Percentiles rank a stretch among this genome's conserved stretches.
Conservation (phyloP, 495 filamentous ascomycete genomes). For the Gamarada debralockiae region DNA sequence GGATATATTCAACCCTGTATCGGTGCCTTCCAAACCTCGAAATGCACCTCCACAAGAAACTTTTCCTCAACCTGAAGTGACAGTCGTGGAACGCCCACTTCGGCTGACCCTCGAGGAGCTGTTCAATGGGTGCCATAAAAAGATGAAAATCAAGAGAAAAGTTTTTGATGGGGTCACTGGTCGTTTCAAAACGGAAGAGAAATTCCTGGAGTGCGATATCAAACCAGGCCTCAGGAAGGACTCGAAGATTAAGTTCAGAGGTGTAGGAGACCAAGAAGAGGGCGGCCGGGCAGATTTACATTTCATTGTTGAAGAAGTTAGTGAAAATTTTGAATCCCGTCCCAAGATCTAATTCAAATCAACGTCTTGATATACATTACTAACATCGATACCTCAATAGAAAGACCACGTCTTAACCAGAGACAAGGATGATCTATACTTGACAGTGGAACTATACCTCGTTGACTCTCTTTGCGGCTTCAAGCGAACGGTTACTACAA, state of each 20-base stretch:
- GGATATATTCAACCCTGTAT: too few species aligned
- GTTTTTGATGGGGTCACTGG: conserved; percentile 73
- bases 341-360: background rate
- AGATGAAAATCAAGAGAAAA: conserved; percentile 94
- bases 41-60: background rate
- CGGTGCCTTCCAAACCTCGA: background rate
- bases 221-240: conserved; percentile 90
- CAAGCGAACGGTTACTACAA: background rate
- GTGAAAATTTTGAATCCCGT: conserved; percentile 20
- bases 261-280: conserved; percentile 92
- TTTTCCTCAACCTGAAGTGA: too few species aligned
- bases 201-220: conserved; percentile 84
- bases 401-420: conserved; percentile 76
- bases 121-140: conserved; percentile 78
- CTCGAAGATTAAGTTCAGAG: conserved; percentile 93
- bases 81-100: conserved; percentile 66
- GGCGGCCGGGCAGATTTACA: conserved; percentile 91
- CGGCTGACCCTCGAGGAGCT: conserved; percentile 80
- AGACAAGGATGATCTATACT: conserved; percentile 77
- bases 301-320: conserved; percentile 88
- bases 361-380: conserved; percentile 12
- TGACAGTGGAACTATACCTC: conserved; percentile 58
- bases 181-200: conserved; percentile 77
- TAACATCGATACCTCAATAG: conserved; percentile 37
- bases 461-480: background rate